Evolutionary conservation across 108 stramenopile genomes (phyloP).

Genomic region (Cylindrotheca closterium): DNA sequence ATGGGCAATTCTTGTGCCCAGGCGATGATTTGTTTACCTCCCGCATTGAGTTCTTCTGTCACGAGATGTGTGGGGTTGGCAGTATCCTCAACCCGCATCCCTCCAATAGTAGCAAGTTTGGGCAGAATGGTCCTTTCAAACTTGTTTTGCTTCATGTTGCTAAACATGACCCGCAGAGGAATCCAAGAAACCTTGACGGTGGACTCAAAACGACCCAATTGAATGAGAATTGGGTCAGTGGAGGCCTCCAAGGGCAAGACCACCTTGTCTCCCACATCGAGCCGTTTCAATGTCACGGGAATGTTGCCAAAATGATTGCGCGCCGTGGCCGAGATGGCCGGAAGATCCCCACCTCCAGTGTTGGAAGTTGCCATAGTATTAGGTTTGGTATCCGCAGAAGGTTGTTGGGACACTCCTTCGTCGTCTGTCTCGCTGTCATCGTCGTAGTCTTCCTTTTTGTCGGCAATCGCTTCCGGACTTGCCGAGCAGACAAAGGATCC

Average conservation of each 20-base stretch:
- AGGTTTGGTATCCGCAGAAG: not conserved
- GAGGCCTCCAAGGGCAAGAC: conserved; percentile 10
- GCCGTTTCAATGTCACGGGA: conserved; percentile 2
- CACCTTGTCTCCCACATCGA: conserved; percentile 16
- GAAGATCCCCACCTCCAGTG: conserved; percentile 3
- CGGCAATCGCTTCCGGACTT: not conserved
- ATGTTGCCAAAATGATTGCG: conserved; percentile 3
- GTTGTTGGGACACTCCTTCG: conserved; percentile 6
- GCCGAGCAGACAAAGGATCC: conserved; percentile 20
- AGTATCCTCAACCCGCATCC: conserved; percentile 6
- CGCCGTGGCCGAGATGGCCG: not conserved
- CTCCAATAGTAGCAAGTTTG: conserved; percentile 10
- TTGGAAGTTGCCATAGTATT: not conserved
- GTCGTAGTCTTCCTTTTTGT: not conserved
- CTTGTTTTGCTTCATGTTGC: conserved; percentile 1
- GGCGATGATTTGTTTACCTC: conserved; percentile 31
- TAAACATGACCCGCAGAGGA: conserved; percentile 14
- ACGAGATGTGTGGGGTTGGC: conserved; percentile 26
- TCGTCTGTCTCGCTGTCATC: conserved; percentile 20
- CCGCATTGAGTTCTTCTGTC: conserved; percentile 1
- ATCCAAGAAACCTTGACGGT: conserved; percentile 21
- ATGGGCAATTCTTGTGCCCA: conserved; percentile 29
- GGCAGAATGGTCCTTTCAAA: not conserved
- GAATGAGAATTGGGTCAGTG: conserved; percentile 8
- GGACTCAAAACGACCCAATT: conserved; percentile 23